Evolutionary conservation across 1,284 basidiomycete genomes (phyloP).

Genomic region (Cutaneotrichosporon mucoides): DNA sequence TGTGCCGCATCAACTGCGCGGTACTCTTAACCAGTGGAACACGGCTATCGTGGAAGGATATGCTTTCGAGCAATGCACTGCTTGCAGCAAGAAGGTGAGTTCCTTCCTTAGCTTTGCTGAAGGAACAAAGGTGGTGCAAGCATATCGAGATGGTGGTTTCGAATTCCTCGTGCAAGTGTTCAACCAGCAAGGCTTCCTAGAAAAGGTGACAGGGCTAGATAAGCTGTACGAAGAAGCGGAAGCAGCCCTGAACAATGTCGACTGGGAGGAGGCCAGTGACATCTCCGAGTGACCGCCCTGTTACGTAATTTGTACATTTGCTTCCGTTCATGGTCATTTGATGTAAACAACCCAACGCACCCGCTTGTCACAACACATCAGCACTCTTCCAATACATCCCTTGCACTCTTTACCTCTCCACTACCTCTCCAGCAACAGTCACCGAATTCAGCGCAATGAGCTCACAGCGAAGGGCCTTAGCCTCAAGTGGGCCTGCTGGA

Average conservation of each 20-base stretch:
- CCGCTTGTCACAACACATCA: too few species aligned
- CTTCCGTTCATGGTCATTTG: not conserved
- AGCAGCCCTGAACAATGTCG: constrained; percentile 18
- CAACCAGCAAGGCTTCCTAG: constrained; percentile 77
- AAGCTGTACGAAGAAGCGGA: constrained; percentile 69
- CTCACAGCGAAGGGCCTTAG: constrained; percentile 49
- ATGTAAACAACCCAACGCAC: constrained; percentile 7
- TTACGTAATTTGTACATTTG: not conserved
- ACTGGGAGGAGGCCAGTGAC: constrained; percentile 22
- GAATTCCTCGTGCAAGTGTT: constrained; percentile 75
- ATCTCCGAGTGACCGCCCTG: not conserved
- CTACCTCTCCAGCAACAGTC: not conserved
- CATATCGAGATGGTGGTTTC: constrained; percentile 72
- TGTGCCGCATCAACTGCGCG: constrained; percentile 91
- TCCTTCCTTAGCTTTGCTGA: not conserved
- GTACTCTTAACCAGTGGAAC: constrained; percentile 79
- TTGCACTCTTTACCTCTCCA: not conserved
- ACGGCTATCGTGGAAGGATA: constrained; percentile 78
- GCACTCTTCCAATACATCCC: not conserved
- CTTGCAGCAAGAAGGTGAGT: constrained; percentile 73
- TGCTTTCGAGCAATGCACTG: constrained; percentile 85
- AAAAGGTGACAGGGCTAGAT: constrained; percentile 78
- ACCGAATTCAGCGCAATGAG: not conserved
- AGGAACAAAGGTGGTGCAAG: constrained; percentile 61
- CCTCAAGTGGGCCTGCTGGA: constrained; percentile 58